Base-by-base conservation (phyloP, 805 yeast genomes). In the Kodamaea restingae region DNA sequence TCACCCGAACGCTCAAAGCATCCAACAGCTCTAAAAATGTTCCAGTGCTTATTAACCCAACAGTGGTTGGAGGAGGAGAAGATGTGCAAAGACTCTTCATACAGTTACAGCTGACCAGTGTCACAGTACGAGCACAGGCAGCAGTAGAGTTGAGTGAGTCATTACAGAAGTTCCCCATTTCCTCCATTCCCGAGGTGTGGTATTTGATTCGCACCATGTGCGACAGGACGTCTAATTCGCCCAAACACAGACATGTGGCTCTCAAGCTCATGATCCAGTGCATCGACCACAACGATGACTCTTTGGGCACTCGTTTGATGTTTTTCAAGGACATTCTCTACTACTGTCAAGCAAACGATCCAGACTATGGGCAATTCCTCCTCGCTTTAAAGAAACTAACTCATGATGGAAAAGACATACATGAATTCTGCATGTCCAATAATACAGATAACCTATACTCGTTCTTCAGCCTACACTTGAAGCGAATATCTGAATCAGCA, bases 111-210 rank as follows among this genome's bases (percentile, higher is more conserved):
- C 47, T 53, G 21, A 71, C 71, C 1, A 52, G 70, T 0, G 42
- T 59, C 7, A 51, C 70, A 1, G 38, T 54, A 8, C 61, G 80
- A 44, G 64, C 74, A 1, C 63, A 71, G 1, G 79, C 84, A 0
- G 79, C 84, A 0, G 65, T 63, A 2, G 58, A 70, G 15, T 58
- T 87, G 30, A 61, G 74, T 5, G 69, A 69, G 2, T 65, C 77
- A 3, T 57, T 86, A 2, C 71, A 71, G 15, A 73, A 70, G 35
- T 71, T 70, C 36, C 65, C 80, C 3, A 70, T 79, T 2, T 68
- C 81, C 0, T 73, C 83, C 2, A 69, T 85, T 3, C 80, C 86
- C 0, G 88, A 84, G 45, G 68, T 86, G 1, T 87, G 96, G 96
- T 78, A 81, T 55, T 61, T 79, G 37, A 81, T 83, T 0, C 64